Evolutionary conservation across 1,139 yeast species (phyloP), one percentile per base, ranked within the genome.

Genomic region (Suhomyces guaymorum): DNA sequence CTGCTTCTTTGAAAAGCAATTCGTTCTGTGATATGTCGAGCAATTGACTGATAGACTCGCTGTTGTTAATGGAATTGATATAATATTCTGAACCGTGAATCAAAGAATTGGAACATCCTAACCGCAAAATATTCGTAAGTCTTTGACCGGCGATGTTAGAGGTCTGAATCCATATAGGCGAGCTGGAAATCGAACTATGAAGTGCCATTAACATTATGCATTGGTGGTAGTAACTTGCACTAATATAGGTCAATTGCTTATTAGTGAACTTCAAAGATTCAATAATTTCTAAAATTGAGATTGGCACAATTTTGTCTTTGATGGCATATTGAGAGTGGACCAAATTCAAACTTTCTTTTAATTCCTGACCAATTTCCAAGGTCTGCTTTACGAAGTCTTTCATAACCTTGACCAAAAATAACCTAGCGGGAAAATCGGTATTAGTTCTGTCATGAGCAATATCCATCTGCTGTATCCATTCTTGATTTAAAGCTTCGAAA

Each of bases 91-190:
- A 40, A 2, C 46, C 47, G 2, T 49, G 47, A 1, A 52, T 41
- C 14, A 65, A 35, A 6, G 49, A 52, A 37, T 67, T 67, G 11
- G 73, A 61, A 37, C 51, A 54, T 7, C 45, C 43, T 2, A 47
- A 39, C 7, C 41, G 30, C 7, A 54, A 31, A 3, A 61, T 35
- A 43, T 63, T 66, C 5, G 69, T 46, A 15, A 33, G 27, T 24
- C 47, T 40, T 26, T 33, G 41, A 20, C 32, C 28, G 30, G 35
- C 40, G 24, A 41, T 45, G 24, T 24, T 35, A 24, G 52, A 44
- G 0, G 62, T 54, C 1, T 61, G 59, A 5, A 69, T 39, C 62
- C 68, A 68, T 23, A 46, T 42, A 3, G 60, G 54, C 16, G 55
- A 53, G 6, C 47, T 42, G n/a, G 54, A 33, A 39, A 67, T 38